These are phyloP conservation scores for Lizonia empirigonia DNA, from an alignment of 2,329 filamentous ascomycete genomes.

Conservation along the genomic window DNA sequence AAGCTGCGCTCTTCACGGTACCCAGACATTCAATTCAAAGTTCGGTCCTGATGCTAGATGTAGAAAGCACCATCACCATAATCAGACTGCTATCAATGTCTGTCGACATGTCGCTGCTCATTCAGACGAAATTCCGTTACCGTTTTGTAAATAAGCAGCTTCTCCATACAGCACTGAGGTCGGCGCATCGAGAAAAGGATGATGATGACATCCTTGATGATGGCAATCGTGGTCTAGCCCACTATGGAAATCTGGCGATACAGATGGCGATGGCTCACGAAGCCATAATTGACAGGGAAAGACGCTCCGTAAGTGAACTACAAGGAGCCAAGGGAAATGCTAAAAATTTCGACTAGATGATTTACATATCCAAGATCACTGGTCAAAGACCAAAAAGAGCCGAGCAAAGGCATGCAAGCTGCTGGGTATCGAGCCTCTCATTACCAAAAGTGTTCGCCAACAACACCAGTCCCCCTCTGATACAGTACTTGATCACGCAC, in stretches of 20 bases:
- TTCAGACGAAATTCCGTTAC: neutral
- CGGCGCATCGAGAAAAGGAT: neutral
- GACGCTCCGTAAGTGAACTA: neutral
- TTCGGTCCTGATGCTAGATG: no score
- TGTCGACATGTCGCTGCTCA: no score
- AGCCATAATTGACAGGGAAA: conserved; percentile 5
- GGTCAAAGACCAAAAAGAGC: conserved; percentile 4
- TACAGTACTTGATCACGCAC: conserved; percentile 3
- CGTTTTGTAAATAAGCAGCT: neutral
- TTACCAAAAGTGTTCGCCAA: conserved; percentile 7
- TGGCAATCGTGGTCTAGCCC: conserved; percentile 8
- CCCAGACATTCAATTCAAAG: no score
- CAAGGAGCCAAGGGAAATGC: neutral
- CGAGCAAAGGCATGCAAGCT: conserved; percentile 1
- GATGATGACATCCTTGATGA: neutral
- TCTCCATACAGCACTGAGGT: neutral
- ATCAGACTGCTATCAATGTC: no score
- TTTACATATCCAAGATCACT: conserved; percentile 3
- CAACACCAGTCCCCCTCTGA: neutral
- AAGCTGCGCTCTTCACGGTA: no score
- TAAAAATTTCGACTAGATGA: neutral
- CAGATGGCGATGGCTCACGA: conserved; percentile 4
- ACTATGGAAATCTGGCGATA: neutral
- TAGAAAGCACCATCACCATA: no score
- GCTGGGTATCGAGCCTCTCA: conserved; percentile 1